Evolutionary conservation across 2,329 filamentous ascomycete species (phyloP).

Genomic region (Trichoderma simmonsii): DNA sequence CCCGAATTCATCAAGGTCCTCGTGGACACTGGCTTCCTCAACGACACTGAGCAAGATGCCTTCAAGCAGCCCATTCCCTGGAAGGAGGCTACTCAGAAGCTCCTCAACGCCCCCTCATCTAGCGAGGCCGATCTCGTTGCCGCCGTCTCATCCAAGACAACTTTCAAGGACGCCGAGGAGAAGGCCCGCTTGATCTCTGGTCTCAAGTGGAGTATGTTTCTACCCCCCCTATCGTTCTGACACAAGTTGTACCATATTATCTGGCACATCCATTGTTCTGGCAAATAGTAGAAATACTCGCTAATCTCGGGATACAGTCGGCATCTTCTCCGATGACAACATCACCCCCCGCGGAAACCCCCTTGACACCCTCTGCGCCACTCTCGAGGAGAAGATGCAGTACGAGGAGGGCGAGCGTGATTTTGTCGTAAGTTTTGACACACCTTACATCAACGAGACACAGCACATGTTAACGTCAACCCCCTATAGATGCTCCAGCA

Average conservation of each 20-base stretch:
- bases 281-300: neutral
- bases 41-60: conserved; percentile 62
- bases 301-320: conserved; percentile 33
- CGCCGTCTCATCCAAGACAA: conserved; percentile 72
- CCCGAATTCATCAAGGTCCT: conserved; percentile 85
- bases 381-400: conserved; percentile 87
- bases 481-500: conserved; percentile 55
- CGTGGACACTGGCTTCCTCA: conserved; percentile 86
- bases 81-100: conserved; percentile 79
- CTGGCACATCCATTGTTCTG: neutral
- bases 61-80: conserved; percentile 69
- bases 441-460: neutral
- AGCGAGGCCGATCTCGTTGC: conserved; percentile 67
- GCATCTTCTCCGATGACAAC: conserved; percentile 62
- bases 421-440: conserved; percentile 49
- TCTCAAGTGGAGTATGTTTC: conserved; percentile 56
- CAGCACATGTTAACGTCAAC: neutral
- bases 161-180: conserved; percentile 66
- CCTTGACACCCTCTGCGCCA: conserved; percentile 86
- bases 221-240: neutral
- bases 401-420: conserved; percentile 81
- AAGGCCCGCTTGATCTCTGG: conserved; percentile 58
- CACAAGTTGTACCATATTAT: no score
- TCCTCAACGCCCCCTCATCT: conserved; percentile 66
- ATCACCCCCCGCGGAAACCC: conserved; percentile 74